These are phyloP conservation scores for Talaromyces sp. DNA, from an alignment of 2,329 filamentous ascomycete species.

Conservation along the genomic window DNA sequence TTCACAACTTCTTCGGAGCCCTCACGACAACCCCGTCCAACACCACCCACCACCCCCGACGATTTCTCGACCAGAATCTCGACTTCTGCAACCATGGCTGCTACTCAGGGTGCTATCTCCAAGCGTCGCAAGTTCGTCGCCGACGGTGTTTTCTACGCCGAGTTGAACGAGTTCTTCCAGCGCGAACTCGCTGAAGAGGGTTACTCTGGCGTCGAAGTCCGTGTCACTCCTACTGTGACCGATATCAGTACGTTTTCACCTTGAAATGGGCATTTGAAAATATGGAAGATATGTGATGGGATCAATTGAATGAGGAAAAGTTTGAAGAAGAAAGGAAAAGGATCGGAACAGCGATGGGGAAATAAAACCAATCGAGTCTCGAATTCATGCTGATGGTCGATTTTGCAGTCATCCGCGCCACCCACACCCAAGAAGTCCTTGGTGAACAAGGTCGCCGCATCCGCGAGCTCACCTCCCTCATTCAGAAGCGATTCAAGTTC, in stretches of 20 bases:
- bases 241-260: constrained; percentile 70
- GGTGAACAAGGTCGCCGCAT: constrained; percentile 99
- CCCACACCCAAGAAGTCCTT: constrained; percentile 99
- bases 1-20: constrained; percentile 27
- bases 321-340: background rate
- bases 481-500: constrained; percentile 99
- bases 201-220: constrained; percentile 99
- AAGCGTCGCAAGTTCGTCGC: constrained; percentile 72
- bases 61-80: constrained; percentile 27
- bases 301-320: constrained; percentile 7
- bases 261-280: constrained; percentile 16
- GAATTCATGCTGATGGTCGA: constrained; percentile 32
- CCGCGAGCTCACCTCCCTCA: constrained; percentile 98
- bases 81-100: constrained; percentile 44
- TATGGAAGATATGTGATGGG: constrained; percentile 13
- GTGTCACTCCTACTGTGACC: constrained; percentile 98
- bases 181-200: constrained; percentile 99
- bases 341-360: background rate
- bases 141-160: constrained; percentile 99
- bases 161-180: constrained; percentile 99
- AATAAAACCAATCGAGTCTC: constrained; percentile 11
- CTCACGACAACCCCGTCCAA: constrained; percentile 21
- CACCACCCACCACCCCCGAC: constrained; percentile 28
- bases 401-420: constrained; percentile 83
- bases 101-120: constrained; percentile 51